phyloP scores from a whole-genome alignment of 164 flowering plant genomes.

The Macadamia integrifolia region DNA sequence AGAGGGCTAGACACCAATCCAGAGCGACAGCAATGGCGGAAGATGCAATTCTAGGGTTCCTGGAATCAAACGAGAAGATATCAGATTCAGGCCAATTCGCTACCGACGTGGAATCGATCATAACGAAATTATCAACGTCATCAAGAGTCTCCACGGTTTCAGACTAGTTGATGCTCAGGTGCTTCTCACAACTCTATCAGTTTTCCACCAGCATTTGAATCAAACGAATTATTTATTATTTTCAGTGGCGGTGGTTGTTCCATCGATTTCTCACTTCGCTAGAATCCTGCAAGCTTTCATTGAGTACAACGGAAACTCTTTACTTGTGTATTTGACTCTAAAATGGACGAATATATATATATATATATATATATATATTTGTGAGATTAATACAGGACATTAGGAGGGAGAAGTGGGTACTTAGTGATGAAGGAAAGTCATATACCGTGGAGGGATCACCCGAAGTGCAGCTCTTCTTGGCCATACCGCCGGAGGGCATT shows the following conservation, averaged over 20 bases:
- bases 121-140: conserved; percentile 56
- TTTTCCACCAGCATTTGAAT: no score
- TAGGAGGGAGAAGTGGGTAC: conserved; percentile 75
- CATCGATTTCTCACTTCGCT: no score
- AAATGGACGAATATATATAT: no score
- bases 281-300: no score
- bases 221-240: no score
- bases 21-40: conserved; percentile 44
- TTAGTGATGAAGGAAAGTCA: conserved; percentile 67
- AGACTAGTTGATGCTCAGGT: conserved; percentile 68
- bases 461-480: conserved; percentile 64
- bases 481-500: conserved; percentile 86
- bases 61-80: conserved; percentile 47
- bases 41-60: conserved; percentile 57
- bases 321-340: no score
- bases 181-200: neutral
- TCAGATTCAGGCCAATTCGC: conserved; percentile 75
- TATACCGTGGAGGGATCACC: conserved; percentile 76
- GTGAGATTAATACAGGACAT: conserved; percentile 50
- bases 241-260: no score
- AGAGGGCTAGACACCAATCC: no score
- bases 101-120: conserved; percentile 45
- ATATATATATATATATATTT: no score
- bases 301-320: no score
- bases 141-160: conserved; percentile 81